Evolutionary conservation across 352 stramenopile genomes (phyloP).

Genomic region (Globisporangium cystogenes): DNA sequence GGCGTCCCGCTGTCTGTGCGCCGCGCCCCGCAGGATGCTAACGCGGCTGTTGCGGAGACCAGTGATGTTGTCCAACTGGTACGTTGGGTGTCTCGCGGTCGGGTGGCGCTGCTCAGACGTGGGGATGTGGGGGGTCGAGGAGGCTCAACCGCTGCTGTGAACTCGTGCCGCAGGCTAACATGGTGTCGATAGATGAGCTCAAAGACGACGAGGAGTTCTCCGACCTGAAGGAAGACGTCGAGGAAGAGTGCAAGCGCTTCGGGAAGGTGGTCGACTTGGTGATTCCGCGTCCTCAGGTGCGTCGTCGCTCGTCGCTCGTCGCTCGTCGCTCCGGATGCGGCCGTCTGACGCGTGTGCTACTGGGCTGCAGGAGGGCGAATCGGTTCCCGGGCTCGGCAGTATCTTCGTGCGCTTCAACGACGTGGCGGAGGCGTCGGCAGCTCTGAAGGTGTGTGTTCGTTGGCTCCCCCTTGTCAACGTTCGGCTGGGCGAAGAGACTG

Average conservation of each 20-base stretch:
- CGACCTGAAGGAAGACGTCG: conserved; percentile 86
- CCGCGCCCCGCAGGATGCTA: conserved; percentile 30
- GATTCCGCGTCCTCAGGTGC: conserved; percentile 79
- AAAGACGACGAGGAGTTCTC: conserved; percentile 83
- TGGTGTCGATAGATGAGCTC: conserved; percentile 81
- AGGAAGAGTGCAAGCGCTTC: conserved; percentile 88
- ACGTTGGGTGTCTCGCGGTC: conserved; percentile 5
- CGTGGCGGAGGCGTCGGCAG: conserved; percentile 42
- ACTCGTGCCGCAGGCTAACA: conserved; percentile 47
- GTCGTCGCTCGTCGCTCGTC: too few species aligned
- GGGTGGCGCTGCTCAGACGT: too few species aligned
- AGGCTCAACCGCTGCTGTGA: neutral
- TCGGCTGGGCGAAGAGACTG: too few species aligned
- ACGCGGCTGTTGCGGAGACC: conserved; percentile 24
- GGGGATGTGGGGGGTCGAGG: too few species aligned
- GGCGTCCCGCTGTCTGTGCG: conserved; percentile 59
- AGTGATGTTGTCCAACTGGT: conserved; percentile 77
- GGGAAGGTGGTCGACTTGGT: conserved; percentile 61
- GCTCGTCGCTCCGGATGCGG: too few species aligned
- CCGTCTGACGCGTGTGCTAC: too few species aligned
- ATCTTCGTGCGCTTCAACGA: conserved; percentile 80
- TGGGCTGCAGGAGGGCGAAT: conserved; percentile 47
- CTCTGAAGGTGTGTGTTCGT: conserved; percentile 55
- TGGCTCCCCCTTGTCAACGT: too few species aligned
- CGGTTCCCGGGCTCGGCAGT: conserved; percentile 58